These are phyloP conservation scores for Pythium rhizo-oryzae DNA, from an alignment of 352 stramenopile species.

Conservation along the genomic window DNA sequence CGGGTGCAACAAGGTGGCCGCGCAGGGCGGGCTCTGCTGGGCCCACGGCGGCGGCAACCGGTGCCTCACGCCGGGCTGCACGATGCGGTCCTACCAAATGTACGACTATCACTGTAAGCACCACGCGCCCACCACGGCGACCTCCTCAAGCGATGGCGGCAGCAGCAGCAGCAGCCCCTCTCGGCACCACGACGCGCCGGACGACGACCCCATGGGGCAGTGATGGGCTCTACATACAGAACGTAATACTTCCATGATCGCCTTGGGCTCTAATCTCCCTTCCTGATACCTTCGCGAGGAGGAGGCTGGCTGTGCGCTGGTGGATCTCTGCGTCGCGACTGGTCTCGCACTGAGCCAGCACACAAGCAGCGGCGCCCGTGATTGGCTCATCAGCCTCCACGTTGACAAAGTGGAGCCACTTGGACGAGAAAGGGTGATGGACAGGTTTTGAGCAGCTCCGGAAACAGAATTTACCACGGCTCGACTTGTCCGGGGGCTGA, in stretches of 20 bases:
- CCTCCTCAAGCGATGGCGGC: neutral
- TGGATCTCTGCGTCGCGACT: neutral
- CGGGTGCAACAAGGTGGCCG: constrained; percentile 32
- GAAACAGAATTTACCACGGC: too few species aligned
- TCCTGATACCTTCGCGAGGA: too few species aligned
- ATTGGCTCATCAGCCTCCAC: constrained; percentile 4
- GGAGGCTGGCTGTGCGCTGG: constrained; percentile 5
- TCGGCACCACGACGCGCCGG: neutral
- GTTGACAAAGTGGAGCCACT: constrained; percentile 9
- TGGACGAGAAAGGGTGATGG: neutral
- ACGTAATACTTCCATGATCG: neutral
- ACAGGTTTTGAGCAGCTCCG: neutral
- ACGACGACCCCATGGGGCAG: constrained; percentile 6
- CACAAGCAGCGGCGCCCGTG: neutral
- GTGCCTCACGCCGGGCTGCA: constrained; percentile 27
- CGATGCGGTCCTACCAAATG: constrained; percentile 21
- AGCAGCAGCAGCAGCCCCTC: too few species aligned
- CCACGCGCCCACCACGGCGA: constrained; percentile 5
- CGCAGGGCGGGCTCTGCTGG: constrained; percentile 41
- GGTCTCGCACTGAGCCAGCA: constrained; percentile 6
- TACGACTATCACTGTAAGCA: constrained; percentile 27
- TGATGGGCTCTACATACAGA: constrained; percentile 9
- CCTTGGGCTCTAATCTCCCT: neutral
- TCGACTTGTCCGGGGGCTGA: too few species aligned
- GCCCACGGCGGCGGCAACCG: constrained; percentile 31